phyloP scores from a whole-genome alignment of 768 basidiomycete species.

The Lyophyllum shimeji region DNA sequence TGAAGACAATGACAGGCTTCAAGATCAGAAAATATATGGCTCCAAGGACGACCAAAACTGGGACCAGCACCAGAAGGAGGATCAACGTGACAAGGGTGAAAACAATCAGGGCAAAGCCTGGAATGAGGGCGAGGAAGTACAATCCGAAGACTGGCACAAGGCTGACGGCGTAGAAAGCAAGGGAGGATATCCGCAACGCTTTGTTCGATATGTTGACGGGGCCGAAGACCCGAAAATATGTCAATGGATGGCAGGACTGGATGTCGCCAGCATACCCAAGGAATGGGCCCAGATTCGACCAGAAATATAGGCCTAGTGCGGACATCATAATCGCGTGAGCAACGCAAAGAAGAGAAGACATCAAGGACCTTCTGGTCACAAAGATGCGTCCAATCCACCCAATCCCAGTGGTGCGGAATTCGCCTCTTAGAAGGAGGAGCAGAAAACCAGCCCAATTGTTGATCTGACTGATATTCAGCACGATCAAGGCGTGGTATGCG shows the following conservation, averaged over 20 bases:
- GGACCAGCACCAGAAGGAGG: too few relatives aligned
- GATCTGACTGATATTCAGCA: slow-evolving; percentile 11
- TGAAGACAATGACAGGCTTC: neutral
- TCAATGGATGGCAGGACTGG: neutral
- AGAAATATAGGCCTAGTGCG: slow-evolving; percentile 2
- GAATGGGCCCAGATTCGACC: neutral
- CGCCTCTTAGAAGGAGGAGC: slow-evolving; percentile 1
- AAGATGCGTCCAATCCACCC: neutral
- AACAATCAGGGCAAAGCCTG: too few relatives aligned
- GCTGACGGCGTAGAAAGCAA: slow-evolving; percentile 2
- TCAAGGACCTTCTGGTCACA: neutral
- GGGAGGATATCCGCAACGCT: slow-evolving; percentile 1
- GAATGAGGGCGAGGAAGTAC: neutral
- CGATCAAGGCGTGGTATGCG: slow-evolving; percentile 1
- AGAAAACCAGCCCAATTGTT: slow-evolving; percentile 7
- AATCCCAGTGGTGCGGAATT: neutral
- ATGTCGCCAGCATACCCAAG: neutral
- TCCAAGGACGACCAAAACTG: too few relatives aligned
- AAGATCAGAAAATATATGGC: neutral
- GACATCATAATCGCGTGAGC: slow-evolving; percentile 4
- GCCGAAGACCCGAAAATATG: slow-evolving; percentile 8
- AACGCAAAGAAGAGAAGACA: neutral
- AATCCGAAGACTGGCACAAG: slow-evolving; percentile 1
- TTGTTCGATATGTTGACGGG: neutral
- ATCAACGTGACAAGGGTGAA: too few relatives aligned